These are phyloP conservation scores for Aphanomyces cochlioides DNA, from an alignment of 352 stramenopile genomes.

Conservation along the genomic window DNA sequence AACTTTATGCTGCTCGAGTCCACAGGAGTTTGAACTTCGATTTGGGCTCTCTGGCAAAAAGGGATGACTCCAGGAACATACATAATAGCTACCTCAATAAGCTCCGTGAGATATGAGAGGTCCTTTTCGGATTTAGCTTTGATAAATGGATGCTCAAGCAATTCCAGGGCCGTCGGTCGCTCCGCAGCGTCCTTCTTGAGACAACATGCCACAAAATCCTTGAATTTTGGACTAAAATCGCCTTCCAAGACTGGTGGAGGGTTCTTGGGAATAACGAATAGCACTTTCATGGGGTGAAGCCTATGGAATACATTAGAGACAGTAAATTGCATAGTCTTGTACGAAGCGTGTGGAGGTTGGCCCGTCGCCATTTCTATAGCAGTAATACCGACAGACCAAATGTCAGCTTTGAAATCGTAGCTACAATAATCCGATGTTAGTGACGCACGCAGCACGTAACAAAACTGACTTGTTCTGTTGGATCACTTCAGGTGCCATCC, in stretches of 20 bases:
- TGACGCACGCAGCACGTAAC: constrained; percentile 8
- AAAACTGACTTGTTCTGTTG: constrained; percentile 52
- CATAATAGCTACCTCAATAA: constrained; percentile 44
- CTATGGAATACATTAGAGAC: constrained; percentile 44
- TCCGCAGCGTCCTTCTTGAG: constrained; percentile 84
- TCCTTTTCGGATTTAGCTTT: constrained; percentile 50
- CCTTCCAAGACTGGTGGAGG: constrained; percentile 81
- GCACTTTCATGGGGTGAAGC: constrained; percentile 97
- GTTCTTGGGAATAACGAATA: constrained; percentile 98
- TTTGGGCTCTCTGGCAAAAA: constrained; percentile 17
- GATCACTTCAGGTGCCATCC: constrained; percentile 93
- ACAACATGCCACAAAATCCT: constrained; percentile 88
- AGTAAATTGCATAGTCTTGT: constrained; percentile 29
- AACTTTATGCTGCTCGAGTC: background rate
- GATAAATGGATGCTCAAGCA: constrained; percentile 87
- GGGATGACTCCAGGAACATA: background rate
- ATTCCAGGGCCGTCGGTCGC: constrained; percentile 73
- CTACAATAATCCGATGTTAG: constrained; percentile 30
- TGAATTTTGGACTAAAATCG: constrained; percentile 65
- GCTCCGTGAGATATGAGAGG: constrained; percentile 64
- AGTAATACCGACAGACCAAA: constrained; percentile 98
- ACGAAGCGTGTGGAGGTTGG: constrained; percentile 90
- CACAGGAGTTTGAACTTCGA: background rate
- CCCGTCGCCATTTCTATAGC: constrained; percentile 98
- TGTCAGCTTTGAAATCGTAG: constrained; percentile 97